These are phyloP conservation scores for Stentor roeselii DNA, from an alignment of 73 alveolate species.

Conservation along the genomic window DNA sequence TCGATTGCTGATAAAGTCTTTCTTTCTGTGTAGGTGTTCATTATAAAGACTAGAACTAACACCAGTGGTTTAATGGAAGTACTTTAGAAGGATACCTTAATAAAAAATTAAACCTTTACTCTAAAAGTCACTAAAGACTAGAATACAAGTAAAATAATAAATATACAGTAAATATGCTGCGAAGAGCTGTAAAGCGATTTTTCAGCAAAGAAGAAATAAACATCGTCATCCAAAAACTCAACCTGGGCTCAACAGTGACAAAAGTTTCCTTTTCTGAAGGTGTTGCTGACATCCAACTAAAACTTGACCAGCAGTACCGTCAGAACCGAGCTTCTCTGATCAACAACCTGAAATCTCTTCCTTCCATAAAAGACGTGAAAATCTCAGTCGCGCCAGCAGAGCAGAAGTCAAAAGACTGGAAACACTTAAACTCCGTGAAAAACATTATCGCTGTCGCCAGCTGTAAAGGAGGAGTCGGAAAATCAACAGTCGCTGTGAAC, in stretches of 20 bases:
- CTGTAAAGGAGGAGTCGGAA: conserved; percentile 95
- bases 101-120: too few relatives aligned
- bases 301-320: conserved; percentile 72
- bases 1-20: too few relatives aligned
- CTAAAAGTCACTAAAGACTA: too few relatives aligned
- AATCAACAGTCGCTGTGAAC: conserved; percentile 83
- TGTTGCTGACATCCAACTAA: conserved; percentile 46
- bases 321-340: conserved; percentile 56
- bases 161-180: too few relatives aligned
- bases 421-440: conserved; percentile 49
- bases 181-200: too few relatives aligned
- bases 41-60: too few relatives aligned
- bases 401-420: conserved; percentile 30
- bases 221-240: background rate
- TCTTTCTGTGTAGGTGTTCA: too few relatives aligned
- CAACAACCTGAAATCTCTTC: conserved; percentile 53
- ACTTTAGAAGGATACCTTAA: too few relatives aligned
- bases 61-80: too few relatives aligned
- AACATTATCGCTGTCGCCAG: conserved; percentile 81
- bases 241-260: background rate
- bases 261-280: conserved; percentile 24
- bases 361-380: conserved; percentile 59
- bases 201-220: background rate
- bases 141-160: too few relatives aligned
- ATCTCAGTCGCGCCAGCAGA: conserved; percentile 69